Percentiles rank a stretch among this genome's conserved stretches.
These are phyloP conservation scores for Plasmodium gonderi DNA, from an alignment of 169 alveolate species.

Conservation along the genomic window DNA sequence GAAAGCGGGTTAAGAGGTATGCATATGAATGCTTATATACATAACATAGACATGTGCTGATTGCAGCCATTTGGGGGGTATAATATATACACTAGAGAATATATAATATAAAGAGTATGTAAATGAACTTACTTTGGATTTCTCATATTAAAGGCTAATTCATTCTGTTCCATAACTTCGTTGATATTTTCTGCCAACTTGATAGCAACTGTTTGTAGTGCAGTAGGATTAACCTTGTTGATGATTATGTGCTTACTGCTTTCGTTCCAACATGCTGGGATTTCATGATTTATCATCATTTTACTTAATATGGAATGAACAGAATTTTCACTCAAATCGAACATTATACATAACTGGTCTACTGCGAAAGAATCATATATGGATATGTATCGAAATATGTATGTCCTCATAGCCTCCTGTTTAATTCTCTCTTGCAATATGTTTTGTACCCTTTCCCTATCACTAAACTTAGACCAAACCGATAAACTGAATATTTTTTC, in stretches of 20 bases:
- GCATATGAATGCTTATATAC: not conserved
- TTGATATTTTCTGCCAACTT: constrained; percentile 88
- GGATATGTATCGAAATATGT: constrained; percentile 88
- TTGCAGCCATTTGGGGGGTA: too few species aligned
- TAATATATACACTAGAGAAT: not conserved
- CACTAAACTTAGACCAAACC: constrained; percentile 89
- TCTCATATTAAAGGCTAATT: constrained; percentile 88
- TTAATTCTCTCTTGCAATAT: constrained; percentile 90
- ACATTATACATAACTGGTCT: constrained; percentile 89
- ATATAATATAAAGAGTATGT: too few species aligned
- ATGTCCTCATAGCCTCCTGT: constrained; percentile 94
- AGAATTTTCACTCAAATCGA: constrained; percentile 83
- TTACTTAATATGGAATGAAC: constrained; percentile 91
- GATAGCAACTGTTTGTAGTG: constrained; percentile 88
- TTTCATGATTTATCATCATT: constrained; percentile 92
- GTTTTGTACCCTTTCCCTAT: constrained; percentile 88
- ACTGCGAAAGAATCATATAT: constrained; percentile 90
- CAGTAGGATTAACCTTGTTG: constrained; percentile 91
- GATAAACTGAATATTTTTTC: constrained; percentile 86
- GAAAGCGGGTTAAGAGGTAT: not conserved
- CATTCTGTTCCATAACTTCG: constrained; percentile 90
- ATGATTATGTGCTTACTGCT: constrained; percentile 89
- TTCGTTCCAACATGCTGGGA: constrained; percentile 93
- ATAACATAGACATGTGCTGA: not conserved
- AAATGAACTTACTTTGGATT: constrained; percentile 85